A percentile compares a stretch with the other conserved stretches of the same genome.
These are phyloP conservation scores for Quercus gilva DNA, from an alignment of 306 rosid genomes.

Conservation along the genomic window DNA sequence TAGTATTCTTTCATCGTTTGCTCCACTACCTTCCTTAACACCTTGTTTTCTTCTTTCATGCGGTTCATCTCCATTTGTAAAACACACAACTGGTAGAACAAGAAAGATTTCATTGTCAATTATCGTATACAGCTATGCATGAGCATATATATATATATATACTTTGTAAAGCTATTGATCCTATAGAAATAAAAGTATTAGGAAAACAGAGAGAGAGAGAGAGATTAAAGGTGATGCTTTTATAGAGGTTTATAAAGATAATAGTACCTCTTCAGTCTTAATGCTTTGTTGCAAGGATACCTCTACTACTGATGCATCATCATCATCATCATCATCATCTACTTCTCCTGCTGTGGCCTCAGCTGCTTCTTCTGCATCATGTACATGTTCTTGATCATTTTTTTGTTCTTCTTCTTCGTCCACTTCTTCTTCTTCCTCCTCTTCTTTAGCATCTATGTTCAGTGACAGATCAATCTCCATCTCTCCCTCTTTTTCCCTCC, in stretches of 20 bases:
- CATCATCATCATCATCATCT: conserved; percentile 41
- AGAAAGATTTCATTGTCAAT: background rate
- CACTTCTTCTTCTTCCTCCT: background rate
- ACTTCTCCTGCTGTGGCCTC: conserved; percentile 47
- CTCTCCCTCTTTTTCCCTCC: conserved; percentile 27
- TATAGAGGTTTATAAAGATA: background rate
- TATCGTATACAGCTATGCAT: background rate
- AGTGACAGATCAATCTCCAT: conserved; percentile 79
- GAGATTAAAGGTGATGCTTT: background rate
- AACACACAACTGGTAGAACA: conserved; percentile 36
- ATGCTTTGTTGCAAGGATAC: conserved; percentile 39
- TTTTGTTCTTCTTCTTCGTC: background rate
- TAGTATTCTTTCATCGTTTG: conserved; percentile 75
- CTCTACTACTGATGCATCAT: conserved; percentile 51
- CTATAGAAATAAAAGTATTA: background rate
- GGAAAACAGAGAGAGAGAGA: background rate
- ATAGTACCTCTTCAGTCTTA: conserved; percentile 42
- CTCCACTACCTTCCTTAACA: conserved; percentile 69
- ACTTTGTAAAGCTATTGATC: background rate
- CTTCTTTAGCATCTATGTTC: conserved; percentile 40
- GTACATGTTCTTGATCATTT: background rate
- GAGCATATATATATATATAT: background rate
- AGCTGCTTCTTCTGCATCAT: conserved; percentile 28
- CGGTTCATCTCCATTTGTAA: conserved; percentile 75
- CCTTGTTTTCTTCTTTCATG: conserved; percentile 85